phyloP scores from a whole-genome alignment of 176 grass and related monocot species.

The Ananas comosus region DNA sequence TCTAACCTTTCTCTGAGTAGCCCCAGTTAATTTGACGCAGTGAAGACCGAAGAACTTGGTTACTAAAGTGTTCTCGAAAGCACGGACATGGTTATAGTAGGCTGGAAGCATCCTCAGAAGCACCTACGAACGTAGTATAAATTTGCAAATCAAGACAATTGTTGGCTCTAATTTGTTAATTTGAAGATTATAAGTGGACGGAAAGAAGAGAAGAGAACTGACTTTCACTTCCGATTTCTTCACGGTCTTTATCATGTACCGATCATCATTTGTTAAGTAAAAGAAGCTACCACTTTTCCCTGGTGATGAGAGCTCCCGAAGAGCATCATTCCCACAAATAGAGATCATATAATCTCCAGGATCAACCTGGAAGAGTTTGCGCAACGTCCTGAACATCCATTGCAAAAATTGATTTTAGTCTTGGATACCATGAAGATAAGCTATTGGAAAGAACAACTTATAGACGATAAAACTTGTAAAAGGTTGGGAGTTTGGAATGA shows the following conservation, averaged over 20 bases:
- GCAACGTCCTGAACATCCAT: slow-evolving; percentile 47
- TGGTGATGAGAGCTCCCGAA: slow-evolving; percentile 74
- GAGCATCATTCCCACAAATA: slow-evolving; percentile 67
- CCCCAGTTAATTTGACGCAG: slow-evolving; percentile 67
- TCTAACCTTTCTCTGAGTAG: slow-evolving; percentile 6
- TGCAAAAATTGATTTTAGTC: background rate
- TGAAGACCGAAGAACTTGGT: slow-evolving; percentile 79
- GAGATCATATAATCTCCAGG: slow-evolving; percentile 80
- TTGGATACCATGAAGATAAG: slow-evolving; percentile 17
- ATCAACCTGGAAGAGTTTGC: slow-evolving; percentile 62
- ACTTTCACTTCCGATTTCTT: slow-evolving; percentile 92
- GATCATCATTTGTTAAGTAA: slow-evolving; percentile 72
- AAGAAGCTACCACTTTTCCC: slow-evolving; percentile 90
- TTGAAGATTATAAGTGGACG: background rate
- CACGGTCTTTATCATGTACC: slow-evolving; percentile 87
- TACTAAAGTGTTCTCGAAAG: slow-evolving; percentile 54
- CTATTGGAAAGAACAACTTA: background rate
- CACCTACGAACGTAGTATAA: slow-evolving; percentile 22
- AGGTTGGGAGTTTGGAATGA: no score
- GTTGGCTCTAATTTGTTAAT: background rate
- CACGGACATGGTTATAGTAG: slow-evolving; percentile 54
- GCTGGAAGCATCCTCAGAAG: slow-evolving; percentile 58
- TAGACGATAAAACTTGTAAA: no score
- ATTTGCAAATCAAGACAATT: background rate
- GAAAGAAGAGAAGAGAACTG: background rate